phyloP scores from a whole-genome alignment of 176 grass and related monocot genomes.

The Cenchrus fungigraminus region DNA sequence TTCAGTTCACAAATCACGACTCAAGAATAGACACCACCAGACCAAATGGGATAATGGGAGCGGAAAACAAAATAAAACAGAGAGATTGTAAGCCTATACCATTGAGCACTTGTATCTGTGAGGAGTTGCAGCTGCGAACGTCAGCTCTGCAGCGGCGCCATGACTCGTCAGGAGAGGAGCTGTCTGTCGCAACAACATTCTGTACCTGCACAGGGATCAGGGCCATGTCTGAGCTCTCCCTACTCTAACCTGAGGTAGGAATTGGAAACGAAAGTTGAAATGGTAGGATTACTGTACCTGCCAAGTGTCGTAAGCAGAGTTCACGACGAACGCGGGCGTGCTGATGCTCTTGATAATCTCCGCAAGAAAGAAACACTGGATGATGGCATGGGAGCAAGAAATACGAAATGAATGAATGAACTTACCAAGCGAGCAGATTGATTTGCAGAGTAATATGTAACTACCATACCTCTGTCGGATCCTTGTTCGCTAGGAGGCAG shows the following conservation, averaged over 20 bases:
- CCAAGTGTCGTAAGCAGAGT: slow-evolving; percentile 67
- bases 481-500: slow-evolving; percentile 52
- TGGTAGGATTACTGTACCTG: slow-evolving; percentile 39
- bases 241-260: neutral
- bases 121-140: slow-evolving; percentile 45
- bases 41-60: too few species aligned
- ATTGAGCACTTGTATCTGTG: slow-evolving; percentile 57
- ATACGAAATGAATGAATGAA: neutral
- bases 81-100: neutral
- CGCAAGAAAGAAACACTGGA: slow-evolving; percentile 66
- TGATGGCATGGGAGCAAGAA: neutral
- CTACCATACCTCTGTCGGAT: slow-evolving; percentile 29
- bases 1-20: too few species aligned
- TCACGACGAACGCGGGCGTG: slow-evolving; percentile 56
- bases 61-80: neutral
- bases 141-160: slow-evolving; percentile 57
- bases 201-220: slow-evolving; percentile 15
- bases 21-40: neutral
- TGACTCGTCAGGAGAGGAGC: slow-evolving; percentile 25
- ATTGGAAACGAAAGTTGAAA: neutral
- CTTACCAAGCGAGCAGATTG: neutral
- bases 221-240: neutral
- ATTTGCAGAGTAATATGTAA: neutral
- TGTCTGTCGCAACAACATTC: slow-evolving; percentile 43
- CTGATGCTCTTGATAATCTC: slow-evolving; percentile 59